Percentiles rank a stretch among this genome's conserved stretches.
Evolutionary conservation across 2,329 filamentous ascomycete species (phyloP).

Genomic region (Albifimbria verrucaria): DNA sequence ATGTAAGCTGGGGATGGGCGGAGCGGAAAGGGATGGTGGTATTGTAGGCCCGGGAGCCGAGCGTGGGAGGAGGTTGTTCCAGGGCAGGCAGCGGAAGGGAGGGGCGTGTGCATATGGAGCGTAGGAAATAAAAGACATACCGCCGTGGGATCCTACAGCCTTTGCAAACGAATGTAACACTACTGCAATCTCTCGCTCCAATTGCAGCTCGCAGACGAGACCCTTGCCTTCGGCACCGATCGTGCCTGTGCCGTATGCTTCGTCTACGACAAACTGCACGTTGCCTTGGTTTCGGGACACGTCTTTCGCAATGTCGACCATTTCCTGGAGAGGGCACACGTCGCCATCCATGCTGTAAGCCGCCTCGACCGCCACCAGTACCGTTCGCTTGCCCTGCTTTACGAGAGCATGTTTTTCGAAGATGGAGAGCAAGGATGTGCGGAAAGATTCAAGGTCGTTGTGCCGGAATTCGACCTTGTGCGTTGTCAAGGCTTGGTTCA

Average conservation of each 20-base stretch:
- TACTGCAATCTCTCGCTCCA: constrained; percentile 47
- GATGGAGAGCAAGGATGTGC: constrained; percentile 28
- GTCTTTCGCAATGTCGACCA: constrained; percentile 31
- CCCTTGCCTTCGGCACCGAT: constrained; percentile 47
- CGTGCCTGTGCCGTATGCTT: constrained; percentile 51
- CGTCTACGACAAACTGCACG: constrained; percentile 47
- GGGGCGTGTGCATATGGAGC: too few species aligned
- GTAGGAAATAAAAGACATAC: too few species aligned
- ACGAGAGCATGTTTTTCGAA: constrained; percentile 26
- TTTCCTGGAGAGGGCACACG: constrained; percentile 32
- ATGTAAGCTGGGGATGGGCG: too few species aligned
- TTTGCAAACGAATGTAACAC: constrained; percentile 52
- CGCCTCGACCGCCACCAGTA: constrained; percentile 38
- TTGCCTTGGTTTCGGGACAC: constrained; percentile 27
- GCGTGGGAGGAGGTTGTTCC: too few species aligned
- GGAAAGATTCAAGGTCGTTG: constrained; percentile 34
- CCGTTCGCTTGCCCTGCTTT: constrained; percentile 20
- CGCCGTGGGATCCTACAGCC: constrained; percentile 40
- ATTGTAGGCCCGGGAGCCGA: too few species aligned
- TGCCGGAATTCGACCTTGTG: constrained; percentile 42
- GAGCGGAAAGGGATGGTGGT: too few species aligned
- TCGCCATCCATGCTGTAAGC: constrained; percentile 50
- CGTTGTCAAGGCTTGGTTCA: constrained; percentile 52
- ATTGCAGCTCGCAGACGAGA: constrained; percentile 43
- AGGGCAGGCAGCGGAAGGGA: too few species aligned